Evolutionary conservation across 1,139 yeast species (phyloP), one percentile per base, ranked within the genome.

Genomic region (Lodderomyces jiufengensis): DNA sequence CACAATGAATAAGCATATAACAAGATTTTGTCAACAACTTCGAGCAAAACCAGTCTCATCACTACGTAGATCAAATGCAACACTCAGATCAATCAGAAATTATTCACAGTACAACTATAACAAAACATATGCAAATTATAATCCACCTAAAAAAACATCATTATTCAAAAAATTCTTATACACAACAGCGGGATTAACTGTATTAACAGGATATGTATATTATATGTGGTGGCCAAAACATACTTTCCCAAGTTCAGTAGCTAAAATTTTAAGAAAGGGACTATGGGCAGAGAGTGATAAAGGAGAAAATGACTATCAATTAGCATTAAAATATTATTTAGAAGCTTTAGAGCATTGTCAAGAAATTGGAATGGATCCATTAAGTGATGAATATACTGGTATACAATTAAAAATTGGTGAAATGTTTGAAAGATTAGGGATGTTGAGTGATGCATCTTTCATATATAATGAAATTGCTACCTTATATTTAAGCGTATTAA

Each of bases 391-490:
- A 38, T 61, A 61, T 51, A 88, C 97, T 0, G 95, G 96, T 0
- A 75, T 90, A 40, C 95, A 87, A 51, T 66, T 90, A 53, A 86
- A 88, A 52, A 67, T 86, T 29, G 95, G 84, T 3, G 95, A 88
- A 52, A 84, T 87, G 87, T 85, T 79, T 54, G 94, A 84, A 52
- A 63, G 80, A 34, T 59, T 84, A 44, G 68, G 67, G 24, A 70
- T 76, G 78, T 45, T 57, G 28, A 73, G 74, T 13, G 86, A 82
- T 40, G 94, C 95, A 0, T 66, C 76, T 24, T 68, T 70, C 47
- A 56, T 83, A 23, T 84, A 84, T 55, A 67, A 79, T 41, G 94
- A 84, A 51, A 66, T 85, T 39, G 78, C 82, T 9, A 70, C 80
- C 2, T 62, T 78, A 24, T 84, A 81, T 50, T 66, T 79, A 41